Evolutionary conservation across 1,284 basidiomycete genomes (phyloP).

Genomic region (Boletus albobrunnescens): DNA sequence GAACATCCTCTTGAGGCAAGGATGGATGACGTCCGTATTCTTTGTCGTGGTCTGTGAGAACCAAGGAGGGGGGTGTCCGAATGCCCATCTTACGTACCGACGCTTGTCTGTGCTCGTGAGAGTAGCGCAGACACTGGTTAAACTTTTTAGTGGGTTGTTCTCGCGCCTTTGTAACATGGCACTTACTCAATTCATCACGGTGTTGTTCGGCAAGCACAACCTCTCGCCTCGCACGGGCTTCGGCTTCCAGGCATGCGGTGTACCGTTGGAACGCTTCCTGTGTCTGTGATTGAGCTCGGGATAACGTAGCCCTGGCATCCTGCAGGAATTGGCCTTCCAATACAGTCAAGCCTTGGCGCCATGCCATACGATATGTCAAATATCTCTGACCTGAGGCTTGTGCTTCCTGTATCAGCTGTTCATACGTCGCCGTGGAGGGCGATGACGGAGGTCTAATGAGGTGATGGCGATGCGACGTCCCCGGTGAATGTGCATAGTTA

Average conservation of each 20-base stretch:
- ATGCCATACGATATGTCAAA: slow-evolving; percentile 4
- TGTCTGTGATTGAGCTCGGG: slow-evolving; percentile 62
- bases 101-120: slow-evolving; percentile 44
- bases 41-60: slow-evolving; percentile 28
- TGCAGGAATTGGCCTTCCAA: slow-evolving; percentile 38
- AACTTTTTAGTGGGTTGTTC: slow-evolving; percentile 15
- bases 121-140: slow-evolving; percentile 49
- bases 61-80: slow-evolving; percentile 7
- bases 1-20: slow-evolving; percentile 31
- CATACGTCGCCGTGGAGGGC: slow-evolving; percentile 32
- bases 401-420: slow-evolving; percentile 34
- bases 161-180: slow-evolving; percentile 9
- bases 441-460: slow-evolving; percentile 31
- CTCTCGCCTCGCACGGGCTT: slow-evolving; percentile 60
- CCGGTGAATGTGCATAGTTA: slow-evolving; percentile 33
- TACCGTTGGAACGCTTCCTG: slow-evolving; percentile 70
- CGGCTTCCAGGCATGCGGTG: slow-evolving; percentile 62
- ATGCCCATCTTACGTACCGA: slow-evolving; percentile 29
- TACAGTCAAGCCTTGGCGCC: slow-evolving; percentile 10
- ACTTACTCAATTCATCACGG: slow-evolving; percentile 63
- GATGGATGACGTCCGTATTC: slow-evolving; percentile 33
- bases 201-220: slow-evolving; percentile 62
- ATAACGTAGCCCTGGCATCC: slow-evolving; percentile 38
- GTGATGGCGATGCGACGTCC: slow-evolving; percentile 30
- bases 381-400: slow-evolving; percentile 31